These are phyloP conservation scores for Cutaneotrichosporon spelunceum DNA, from an alignment of 1,284 basidiomycete genomes.

Conservation along the genomic window DNA sequence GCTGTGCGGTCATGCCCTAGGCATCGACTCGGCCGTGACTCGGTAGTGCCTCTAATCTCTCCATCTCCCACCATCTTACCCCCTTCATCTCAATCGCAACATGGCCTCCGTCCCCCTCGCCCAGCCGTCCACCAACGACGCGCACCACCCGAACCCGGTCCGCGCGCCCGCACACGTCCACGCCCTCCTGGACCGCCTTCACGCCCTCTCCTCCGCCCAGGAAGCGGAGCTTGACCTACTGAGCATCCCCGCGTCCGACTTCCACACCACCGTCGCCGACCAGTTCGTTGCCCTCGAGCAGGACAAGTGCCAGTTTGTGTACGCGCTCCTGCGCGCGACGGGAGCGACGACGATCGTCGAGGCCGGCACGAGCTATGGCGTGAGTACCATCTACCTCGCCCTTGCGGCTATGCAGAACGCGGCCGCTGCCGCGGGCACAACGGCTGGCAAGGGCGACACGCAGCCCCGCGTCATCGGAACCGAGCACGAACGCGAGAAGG, in stretches of 20 bases:
- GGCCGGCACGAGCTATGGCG: constrained; percentile 38
- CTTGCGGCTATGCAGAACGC: constrained; percentile 29
- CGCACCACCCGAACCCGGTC: constrained; percentile 14
- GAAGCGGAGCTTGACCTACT: constrained; percentile 20
- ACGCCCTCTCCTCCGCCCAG: constrained; percentile 26
- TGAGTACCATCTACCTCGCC: constrained; percentile 39
- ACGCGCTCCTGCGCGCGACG: constrained; percentile 23
- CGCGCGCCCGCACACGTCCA: constrained; percentile 17
- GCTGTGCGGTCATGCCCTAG: too few species aligned
- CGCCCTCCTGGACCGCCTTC: constrained; percentile 27
- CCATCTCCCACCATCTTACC: too few species aligned
- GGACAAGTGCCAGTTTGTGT: constrained; percentile 38
- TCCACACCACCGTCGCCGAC: constrained; percentile 28
- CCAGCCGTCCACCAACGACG: constrained; percentile 7
- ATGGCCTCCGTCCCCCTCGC: background rate
- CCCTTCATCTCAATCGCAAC: background rate
- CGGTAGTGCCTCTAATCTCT: too few species aligned
- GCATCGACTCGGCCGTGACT: too few species aligned
- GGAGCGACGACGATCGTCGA: constrained; percentile 30
- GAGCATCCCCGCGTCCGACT: constrained; percentile 12
- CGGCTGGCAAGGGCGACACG: constrained; percentile 7
- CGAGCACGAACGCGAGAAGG: constrained; percentile 34
- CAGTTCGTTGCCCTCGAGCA: constrained; percentile 39
- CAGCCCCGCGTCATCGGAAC: constrained; percentile 35
- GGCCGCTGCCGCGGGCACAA: background rate